Conservation (phyloP, 768 basidiomycete genomes). For the Gymnopilus junonius region DNA sequence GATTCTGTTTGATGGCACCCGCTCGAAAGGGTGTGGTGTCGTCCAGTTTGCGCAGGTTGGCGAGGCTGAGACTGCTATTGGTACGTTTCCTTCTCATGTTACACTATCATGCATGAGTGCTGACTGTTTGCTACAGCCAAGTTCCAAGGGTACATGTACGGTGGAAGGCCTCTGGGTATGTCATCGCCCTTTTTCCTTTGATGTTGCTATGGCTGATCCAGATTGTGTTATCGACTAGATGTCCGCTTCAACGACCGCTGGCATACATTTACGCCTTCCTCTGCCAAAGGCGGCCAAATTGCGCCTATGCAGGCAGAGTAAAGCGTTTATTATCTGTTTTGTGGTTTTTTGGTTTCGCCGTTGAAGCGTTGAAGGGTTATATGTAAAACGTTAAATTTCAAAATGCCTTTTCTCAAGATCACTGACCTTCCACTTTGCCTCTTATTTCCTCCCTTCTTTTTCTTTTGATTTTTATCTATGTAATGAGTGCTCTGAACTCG, state of each 20-base stretch:
- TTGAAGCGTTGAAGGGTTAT: too few species aligned
- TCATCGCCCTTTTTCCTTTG: slow-evolving; percentile 1
- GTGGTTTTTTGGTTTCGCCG: too few species aligned
- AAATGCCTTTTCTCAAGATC: too few species aligned
- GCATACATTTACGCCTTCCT: slow-evolving; percentile 90
- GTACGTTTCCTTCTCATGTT: slow-evolving; percentile 40
- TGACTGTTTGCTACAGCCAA: slow-evolving; percentile 70
- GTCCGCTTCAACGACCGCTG: slow-evolving; percentile 95
- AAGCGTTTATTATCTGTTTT: too few species aligned
- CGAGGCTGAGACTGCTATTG: slow-evolving; percentile 95
- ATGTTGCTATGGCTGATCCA: slow-evolving; percentile 2
- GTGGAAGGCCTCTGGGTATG: slow-evolving; percentile 82
- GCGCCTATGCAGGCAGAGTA: slow-evolving; percentile 66
- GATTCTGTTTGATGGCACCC: slow-evolving; percentile 89
- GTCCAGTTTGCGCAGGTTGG: slow-evolving; percentile 88
- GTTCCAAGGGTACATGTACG: slow-evolving; percentile 96
- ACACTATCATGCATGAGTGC: neutral
- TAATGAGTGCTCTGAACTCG: too few species aligned
- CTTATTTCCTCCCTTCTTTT: too few species aligned
- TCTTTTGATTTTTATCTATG: too few species aligned
- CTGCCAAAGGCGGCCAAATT: slow-evolving; percentile 85
- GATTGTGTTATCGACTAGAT: slow-evolving; percentile 46
- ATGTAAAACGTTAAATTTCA: too few species aligned
- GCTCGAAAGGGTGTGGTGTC: slow-evolving; percentile 94
- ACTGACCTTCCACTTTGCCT: too few species aligned